These are phyloP conservation scores for Buxus sempervirens DNA, from an alignment of 164 flowering plant genomes.

Conservation along the genomic window DNA sequence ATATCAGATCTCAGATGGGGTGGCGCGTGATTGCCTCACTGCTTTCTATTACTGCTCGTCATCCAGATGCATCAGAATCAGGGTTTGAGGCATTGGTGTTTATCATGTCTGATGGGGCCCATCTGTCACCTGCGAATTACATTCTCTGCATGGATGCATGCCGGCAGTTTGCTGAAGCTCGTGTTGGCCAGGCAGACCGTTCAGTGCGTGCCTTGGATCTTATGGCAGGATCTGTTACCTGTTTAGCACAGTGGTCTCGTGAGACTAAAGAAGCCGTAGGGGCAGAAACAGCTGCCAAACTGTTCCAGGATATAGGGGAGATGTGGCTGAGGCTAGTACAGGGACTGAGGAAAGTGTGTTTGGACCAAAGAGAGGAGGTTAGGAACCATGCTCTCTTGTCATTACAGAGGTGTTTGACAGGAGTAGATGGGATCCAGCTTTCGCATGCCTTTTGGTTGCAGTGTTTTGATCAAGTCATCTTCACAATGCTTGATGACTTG, in stretches of 20 bases:
- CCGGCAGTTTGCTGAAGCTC: constrained; percentile 1
- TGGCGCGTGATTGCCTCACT: neutral
- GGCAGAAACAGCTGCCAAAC: neutral
- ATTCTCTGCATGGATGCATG: neutral
- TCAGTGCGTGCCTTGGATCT: constrained; percentile 7
- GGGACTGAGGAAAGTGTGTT: constrained; percentile 2
- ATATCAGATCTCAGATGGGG: constrained; percentile 1
- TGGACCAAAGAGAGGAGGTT: constrained; percentile 3
- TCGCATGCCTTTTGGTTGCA: neutral
- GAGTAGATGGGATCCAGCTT: constrained; percentile 4
- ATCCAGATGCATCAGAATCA: constrained; percentile 5
- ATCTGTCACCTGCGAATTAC: constrained; percentile 2
- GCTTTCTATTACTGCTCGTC: constrained; percentile 5
- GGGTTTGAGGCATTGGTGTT: constrained; percentile 3
- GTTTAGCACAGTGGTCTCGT: neutral
- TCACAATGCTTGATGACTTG: constrained; percentile 6
- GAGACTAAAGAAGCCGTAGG: neutral
- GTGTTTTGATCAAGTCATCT: constrained; percentile 6
- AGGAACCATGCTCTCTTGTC: neutral
- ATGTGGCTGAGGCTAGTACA: constrained; percentile 7
- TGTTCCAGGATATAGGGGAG: constrained; percentile 4
- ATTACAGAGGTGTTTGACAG: constrained; percentile 2
- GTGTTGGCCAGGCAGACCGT: constrained; percentile 2
- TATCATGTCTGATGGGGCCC: constrained; percentile 7
- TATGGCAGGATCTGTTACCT: neutral